Conservation (phyloP, 2,329 filamentous ascomycete species). For the Spiromastix sp. region DNA sequence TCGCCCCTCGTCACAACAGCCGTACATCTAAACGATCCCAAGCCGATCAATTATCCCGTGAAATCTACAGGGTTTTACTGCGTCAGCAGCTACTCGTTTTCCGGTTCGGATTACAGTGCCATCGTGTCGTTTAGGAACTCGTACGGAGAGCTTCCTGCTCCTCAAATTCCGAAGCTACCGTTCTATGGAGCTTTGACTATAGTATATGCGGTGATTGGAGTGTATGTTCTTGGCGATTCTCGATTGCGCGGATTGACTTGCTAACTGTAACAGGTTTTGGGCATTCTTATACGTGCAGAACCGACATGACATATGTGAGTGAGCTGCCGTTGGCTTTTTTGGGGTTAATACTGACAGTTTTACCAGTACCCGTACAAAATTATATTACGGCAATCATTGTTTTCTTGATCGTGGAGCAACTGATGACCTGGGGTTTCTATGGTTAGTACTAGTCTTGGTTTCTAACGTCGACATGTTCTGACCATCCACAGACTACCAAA, state of each 20-base stretch:
- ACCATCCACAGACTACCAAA: conserved; percentile 66
- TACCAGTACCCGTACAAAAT: conserved; percentile 81
- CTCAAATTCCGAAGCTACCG: conserved; percentile 91
- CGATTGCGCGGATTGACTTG: not conserved
- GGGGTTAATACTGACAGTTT: conserved; percentile 22
- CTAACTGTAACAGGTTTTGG: conserved; percentile 56
- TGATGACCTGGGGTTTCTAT: conserved; percentile 99
- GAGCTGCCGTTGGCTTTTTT: not conserved
- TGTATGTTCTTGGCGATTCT: conserved; percentile 36
- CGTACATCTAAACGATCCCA: conserved; percentile 66
- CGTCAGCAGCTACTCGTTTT: conserved; percentile 66
- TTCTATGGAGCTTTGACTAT: conserved; percentile 95
- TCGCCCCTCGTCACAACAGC: conserved; percentile 69
- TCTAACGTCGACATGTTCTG: not conserved
- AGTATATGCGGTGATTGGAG: conserved; percentile 76
- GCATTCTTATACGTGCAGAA: conserved; percentile 93
- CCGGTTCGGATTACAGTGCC: conserved; percentile 59
- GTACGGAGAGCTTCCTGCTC: conserved; percentile 88
- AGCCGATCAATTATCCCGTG: conserved; percentile 67
- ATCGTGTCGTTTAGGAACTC: conserved; percentile 90
- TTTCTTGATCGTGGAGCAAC: conserved; percentile 89
- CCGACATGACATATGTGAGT: conserved; percentile 73
- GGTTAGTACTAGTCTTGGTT: conserved; percentile 39
- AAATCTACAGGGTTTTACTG: conserved; percentile 95
- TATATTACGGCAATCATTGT: conserved; percentile 96